Conservation (phyloP, 2,329 filamentous ascomycete species). For the Aspergillus luchuensis region DNA sequence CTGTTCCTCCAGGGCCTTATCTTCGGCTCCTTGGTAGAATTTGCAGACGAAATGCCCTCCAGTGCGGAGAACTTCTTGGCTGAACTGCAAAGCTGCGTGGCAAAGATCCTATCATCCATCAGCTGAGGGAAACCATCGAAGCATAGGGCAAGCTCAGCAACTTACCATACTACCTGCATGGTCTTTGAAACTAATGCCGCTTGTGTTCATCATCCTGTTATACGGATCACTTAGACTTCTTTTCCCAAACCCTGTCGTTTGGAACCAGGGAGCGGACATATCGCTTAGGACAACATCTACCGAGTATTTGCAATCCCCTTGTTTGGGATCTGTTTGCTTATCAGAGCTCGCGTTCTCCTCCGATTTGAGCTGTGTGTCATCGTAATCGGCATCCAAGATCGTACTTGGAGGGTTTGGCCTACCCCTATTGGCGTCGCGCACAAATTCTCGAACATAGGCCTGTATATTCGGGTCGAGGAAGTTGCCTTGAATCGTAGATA, state of each 20-base stretch:
- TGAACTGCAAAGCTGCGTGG: constrained; percentile 78
- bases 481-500: constrained; percentile 94
- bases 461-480: constrained; percentile 78
- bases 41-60: constrained; percentile 96
- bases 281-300: constrained; percentile 96
- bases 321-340: background rate
- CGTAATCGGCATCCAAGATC: constrained; percentile 6
- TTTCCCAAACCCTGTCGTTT: constrained; percentile 75
- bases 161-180: constrained; percentile 93
- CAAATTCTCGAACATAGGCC: constrained; percentile 72
- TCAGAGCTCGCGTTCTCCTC: constrained; percentile 1
- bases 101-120: constrained; percentile 73
- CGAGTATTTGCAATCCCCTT: constrained; percentile 5
- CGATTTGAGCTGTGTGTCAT: background rate
- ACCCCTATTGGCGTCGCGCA: constrained; percentile 65
- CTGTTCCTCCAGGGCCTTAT: constrained; percentile 73
- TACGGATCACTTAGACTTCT: constrained; percentile 94
- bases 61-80: constrained; percentile 75
- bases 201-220: constrained; percentile 99
- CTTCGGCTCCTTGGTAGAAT: constrained; percentile 90
- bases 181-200: constrained; percentile 80
- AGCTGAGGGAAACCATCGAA: background rate
- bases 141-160: constrained; percentile 11
- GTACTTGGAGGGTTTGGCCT: constrained; percentile 45
- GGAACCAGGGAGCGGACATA: constrained; percentile 97